Evolutionary conservation across 1,139 yeast genomes (phyloP), one percentile per base, ranked within the genome.

Genomic region (Pichia sp.): DNA sequence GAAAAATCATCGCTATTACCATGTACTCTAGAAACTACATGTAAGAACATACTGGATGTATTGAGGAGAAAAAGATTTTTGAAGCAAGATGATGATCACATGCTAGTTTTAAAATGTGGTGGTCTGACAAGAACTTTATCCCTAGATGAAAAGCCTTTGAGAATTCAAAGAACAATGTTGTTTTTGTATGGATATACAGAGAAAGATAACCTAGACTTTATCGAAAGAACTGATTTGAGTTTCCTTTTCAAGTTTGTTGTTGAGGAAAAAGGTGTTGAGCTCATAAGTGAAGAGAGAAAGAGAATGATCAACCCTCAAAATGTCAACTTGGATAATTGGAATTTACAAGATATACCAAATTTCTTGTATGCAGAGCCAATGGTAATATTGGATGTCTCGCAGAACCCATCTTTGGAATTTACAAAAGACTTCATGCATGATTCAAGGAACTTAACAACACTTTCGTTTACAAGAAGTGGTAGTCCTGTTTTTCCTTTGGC

Each of bases 371-470:
- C 96, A 1, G 80, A 85, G 56, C 95, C 89, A 61, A 88, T 92
- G 57, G 90, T 86, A 62, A 79, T 85, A 61, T 76, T 92, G 60
- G 93, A 92, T 68, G 92, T 90, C 16, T 87, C 95, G 0, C 84
- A 87, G 60, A 92, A 92, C 67, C 96, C 97, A 6, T 86, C 95
- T 27, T 85, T 92, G 53, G 82, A 84, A 56, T 75, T 92, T 38
- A 96, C 97, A 0, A 73, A 83, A 56, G 97, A 91, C 67, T 91
- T 91, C 67, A 84, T 91, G 62, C 96, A 90, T 67, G 83, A 89
- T 33, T 87, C 96, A 62, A 78, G 82, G 50, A 87, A 87, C 64
- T 74, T 92, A 61, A 78, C 80, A 36, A 79, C 82, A 55, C 76
- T 91, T 57, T 78, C 83, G 53, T 89, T 84, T 73, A 82, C 89